Base-by-base conservation (phyloP, 2,329 filamentous ascomycete genomes). In the Alternaria sp. region DNA sequence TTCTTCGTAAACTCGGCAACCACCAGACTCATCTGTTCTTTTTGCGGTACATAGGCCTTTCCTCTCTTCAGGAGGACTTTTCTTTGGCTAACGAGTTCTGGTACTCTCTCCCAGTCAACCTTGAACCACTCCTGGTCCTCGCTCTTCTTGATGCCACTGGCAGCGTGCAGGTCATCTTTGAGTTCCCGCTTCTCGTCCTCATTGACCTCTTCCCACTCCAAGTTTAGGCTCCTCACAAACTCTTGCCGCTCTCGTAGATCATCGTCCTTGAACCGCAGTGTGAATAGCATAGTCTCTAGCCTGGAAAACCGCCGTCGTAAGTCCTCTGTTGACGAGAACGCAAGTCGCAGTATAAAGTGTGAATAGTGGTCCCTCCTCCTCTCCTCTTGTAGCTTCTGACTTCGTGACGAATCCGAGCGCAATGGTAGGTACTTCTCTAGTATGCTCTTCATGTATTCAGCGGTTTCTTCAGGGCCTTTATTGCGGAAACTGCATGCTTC, bases 401-500 rank as follows among this genome's bases (percentile, higher is more conserved):
- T 80, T 23, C 82, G 80, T 1, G 91, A 91, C 54, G 86, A 89
- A 72, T 93, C 94, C 41, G 90, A 85, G 61, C 89, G 87, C 17
- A 97, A 87, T 0, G 91, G 90, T 4, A 97, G 84, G 77, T 92
- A 91, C 80, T 97, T 97, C 60, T 93, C 87, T 50, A 98, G 85
- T 42, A 97, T 85, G 7, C 91, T 89, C 73, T 88, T 90, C 86
- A 99, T 95, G 78, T 97, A 90, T 5, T 84, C 80, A 21, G 87
- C 86, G 17, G 93, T 97, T 78, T 99, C 95, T 66, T 88, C 83
- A n/a, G 87, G 86, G 21, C 88, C 84, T 71, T 90, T 91, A 82
- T 98, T 98, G 76, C 95, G 91, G 81, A 97, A 97, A 23, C 92
- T 93, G 79, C 95, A 98, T 66, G 93, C 89, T 83, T 99, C 95